Evolutionary conservation across 73 alveolate species (phyloP).

Genomic region (Tetrahymena malaccensis): DNA sequence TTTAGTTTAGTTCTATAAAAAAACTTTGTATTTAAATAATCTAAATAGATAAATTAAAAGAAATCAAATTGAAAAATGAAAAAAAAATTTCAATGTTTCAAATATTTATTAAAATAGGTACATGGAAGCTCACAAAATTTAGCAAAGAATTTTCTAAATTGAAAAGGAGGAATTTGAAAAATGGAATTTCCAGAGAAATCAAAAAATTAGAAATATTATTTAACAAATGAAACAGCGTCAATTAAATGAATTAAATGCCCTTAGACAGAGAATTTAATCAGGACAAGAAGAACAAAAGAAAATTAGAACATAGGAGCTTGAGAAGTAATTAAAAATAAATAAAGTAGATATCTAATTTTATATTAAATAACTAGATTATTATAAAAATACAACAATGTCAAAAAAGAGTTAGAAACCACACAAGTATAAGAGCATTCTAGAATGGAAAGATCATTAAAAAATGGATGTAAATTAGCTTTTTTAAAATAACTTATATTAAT

Average conservation of each 20-base stretch:
- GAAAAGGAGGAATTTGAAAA: conserved; percentile 24
- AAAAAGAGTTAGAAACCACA: conserved; percentile 33
- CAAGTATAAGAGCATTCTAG: conserved; percentile 29
- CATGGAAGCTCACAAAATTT: conserved; percentile 32
- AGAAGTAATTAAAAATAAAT: not conserved
- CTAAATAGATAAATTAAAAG: not conserved
- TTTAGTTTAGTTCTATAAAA: not conserved
- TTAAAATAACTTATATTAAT: not conserved
- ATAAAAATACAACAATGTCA: conserved; percentile 37
- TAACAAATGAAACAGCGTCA: not conserved
- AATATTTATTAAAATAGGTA: not conserved
- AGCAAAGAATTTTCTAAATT: conserved; percentile 8
- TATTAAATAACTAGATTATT: conserved; percentile 1
- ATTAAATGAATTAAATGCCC: conserved; percentile 1
- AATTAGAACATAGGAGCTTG: conserved; percentile 8
- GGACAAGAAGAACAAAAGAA: conserved; percentile 24
- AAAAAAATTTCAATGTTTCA: not conserved
- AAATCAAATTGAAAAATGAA: not conserved
- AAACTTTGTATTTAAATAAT: not conserved
- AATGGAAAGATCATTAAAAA: conserved; percentile 19
- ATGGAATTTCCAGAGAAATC: conserved; percentile 15
- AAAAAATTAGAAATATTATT: conserved; percentile 13
- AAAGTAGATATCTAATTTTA: not conserved
- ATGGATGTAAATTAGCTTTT: not conserved
- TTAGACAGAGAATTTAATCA: conserved; percentile 12